A percentile compares a stretch with the other conserved stretches of the same genome.
Conservation (phyloP, 305 asterid genomes). For the Rubia occidens region DNA sequence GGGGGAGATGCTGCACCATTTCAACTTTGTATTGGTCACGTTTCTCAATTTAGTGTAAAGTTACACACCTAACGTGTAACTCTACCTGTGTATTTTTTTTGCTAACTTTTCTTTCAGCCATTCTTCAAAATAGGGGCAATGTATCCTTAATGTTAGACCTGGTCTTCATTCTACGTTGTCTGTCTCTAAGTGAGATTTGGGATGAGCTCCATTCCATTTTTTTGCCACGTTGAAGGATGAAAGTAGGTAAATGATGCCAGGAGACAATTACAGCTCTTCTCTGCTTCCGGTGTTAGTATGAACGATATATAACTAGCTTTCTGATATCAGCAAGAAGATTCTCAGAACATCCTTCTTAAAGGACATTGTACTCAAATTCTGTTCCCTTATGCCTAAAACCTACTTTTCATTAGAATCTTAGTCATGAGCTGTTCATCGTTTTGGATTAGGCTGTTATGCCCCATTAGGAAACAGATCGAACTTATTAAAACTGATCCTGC, state of each 20-base stretch:
- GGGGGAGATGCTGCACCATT: background rate
- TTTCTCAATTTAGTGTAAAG: background rate
- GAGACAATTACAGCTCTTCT: background rate
- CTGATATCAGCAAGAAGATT: background rate
- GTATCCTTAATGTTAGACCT: background rate
- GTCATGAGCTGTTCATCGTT: background rate
- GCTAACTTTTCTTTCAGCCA: background rate
- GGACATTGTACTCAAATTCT: background rate
- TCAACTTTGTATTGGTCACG: background rate
- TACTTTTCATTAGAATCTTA: background rate
- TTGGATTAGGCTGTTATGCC: background rate
- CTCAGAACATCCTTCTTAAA: background rate
- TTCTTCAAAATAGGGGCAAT: background rate
- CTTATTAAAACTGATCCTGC: background rate
- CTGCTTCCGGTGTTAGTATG: background rate
- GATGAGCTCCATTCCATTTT: too few relatives aligned
- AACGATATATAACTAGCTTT: background rate
- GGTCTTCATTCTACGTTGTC: background rate
- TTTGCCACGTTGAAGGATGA: background rate
- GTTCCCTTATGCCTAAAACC: background rate
- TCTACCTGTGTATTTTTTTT: background rate
- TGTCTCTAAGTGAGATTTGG: background rate
- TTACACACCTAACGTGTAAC: background rate
- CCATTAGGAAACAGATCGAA: background rate
- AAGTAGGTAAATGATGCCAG: background rate